Evolutionary conservation across 2,329 filamentous ascomycete genomes (phyloP).

Genomic region (Trichoderma sp.): DNA sequence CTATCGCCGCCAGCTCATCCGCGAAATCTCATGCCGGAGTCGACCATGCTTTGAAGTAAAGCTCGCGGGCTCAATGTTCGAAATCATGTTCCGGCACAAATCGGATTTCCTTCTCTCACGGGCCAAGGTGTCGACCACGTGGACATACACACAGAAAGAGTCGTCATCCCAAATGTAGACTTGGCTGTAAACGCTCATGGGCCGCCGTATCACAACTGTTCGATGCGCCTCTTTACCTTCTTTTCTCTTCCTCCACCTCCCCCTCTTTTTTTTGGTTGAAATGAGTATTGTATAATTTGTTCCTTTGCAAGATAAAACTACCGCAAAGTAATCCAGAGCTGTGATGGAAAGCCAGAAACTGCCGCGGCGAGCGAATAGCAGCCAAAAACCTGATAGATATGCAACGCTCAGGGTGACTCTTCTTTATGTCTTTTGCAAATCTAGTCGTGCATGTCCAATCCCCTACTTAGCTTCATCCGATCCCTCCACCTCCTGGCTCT

Average conservation of each 20-base stretch:
- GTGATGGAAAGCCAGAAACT: conserved; percentile 26
- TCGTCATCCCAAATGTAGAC: conserved; percentile 8
- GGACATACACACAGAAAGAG: neutral
- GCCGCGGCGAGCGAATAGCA: conserved; percentile 25
- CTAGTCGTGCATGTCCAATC: conserved; percentile 17
- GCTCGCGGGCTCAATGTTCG: neutral
- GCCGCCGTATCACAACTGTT: conserved; percentile 23
- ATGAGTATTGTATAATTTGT: neutral
- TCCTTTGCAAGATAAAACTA: conserved; percentile 10
- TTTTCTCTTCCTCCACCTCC: neutral
- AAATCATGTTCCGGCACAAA: neutral
- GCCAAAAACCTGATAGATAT: conserved; percentile 25
- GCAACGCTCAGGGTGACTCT: conserved; percentile 23
- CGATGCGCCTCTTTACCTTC: conserved; percentile 5
- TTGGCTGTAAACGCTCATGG: conserved; percentile 19
- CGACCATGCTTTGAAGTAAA: neutral
- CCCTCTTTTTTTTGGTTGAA: neutral
- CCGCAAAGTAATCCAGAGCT: conserved; percentile 22
- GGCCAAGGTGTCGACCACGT: neutral
- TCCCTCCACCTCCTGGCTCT: conserved; percentile 36
- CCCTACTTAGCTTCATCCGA: conserved; percentile 46
- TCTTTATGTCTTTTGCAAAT: conserved; percentile 16
- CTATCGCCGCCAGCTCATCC: neutral
- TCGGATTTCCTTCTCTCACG: neutral
- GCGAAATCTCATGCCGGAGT: neutral